phyloP scores from a whole-genome alignment of 257 asterid genomes.

The Nicotiana obtusifolia region DNA sequence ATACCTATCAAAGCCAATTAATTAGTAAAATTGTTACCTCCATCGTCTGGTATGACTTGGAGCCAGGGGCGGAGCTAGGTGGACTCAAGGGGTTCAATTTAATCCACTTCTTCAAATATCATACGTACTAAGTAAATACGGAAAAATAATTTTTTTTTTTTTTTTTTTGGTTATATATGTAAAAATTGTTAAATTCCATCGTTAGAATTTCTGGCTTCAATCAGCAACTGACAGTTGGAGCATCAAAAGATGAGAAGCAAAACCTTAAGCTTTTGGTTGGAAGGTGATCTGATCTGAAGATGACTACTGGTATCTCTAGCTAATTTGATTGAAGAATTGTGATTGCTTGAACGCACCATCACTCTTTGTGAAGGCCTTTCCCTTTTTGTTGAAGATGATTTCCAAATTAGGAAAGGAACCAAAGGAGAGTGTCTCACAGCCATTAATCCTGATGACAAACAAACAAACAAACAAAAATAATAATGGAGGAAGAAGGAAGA shows the following conservation, averaged over 20 bases:
- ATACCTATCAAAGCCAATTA: constrained; percentile 6
- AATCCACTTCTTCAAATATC: too few species aligned
- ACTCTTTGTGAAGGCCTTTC: neutral
- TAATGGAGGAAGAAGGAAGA: constrained; percentile 8
- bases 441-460: neutral
- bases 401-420: neutral
- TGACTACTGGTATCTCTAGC: constrained; percentile 22
- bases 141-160: too few species aligned
- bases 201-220: too few species aligned
- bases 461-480: neutral
- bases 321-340: constrained; percentile 20
- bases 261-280: constrained; percentile 25
- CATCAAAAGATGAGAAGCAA: too few species aligned
- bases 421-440: constrained; percentile 5
- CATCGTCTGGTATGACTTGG: neutral
- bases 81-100: too few species aligned
- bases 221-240: too few species aligned
- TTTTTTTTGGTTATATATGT: too few species aligned
- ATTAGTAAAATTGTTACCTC: neutral
- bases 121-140: too few species aligned
- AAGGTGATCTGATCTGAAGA: constrained; percentile 39
- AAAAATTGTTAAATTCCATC: too few species aligned
- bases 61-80: neutral
- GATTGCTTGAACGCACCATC: neutral
- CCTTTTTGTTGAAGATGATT: neutral